Base-by-base conservation (phyloP, 768 basidiomycete genomes). In the Dioszegia aurantiaca region DNA sequence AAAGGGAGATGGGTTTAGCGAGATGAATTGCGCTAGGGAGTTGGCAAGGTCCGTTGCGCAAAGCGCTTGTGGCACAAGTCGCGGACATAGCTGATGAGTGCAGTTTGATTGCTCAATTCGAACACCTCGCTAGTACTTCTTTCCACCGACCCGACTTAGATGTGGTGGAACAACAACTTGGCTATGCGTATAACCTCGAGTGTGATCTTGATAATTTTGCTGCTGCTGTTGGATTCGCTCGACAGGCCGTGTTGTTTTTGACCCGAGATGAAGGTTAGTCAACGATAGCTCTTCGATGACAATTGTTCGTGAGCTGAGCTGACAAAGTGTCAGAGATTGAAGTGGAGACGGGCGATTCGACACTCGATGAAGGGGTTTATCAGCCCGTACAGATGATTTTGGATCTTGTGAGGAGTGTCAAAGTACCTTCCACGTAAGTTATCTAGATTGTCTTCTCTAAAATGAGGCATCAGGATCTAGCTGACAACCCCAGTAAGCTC, bases 121-220 rank as follows among this genome's bases (percentile, higher is more conserved):
- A 94, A 56, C 93, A 97, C 73, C 82, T 97, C 2, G 85, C 88
- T 0, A 89, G 90, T 67, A 85, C 88, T 0, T 88, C 92, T 75
- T 91, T 98, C 69, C 81, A 80, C 55, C 84, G 83, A 17, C 87
- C 86, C 63, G 87, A 89, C n/a, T 83, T 86, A 51, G 95, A 97
- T 74, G 77, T 94, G 24, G 90, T 86, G 11, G 94, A 98, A 77
- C 83, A 88, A 23, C 90, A 95, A 75, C 80, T 94, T 28, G 89
- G 88, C 1, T 86, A 88, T 69, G 84, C 87, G 0, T 78, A 85
- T 24, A 83, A 87, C 11, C 86, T 94, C 63, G 94, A 99, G 70
- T 83, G 85, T 63, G 95, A 99, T 75, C 81, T 98, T 8, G 94
- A 99, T 73, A 88, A 89, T 76, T 92, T 97, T 75, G 84, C 89